Conservation (phyloP, 306 rosid genomes). For the Dalbergia cochinchinensis region DNA sequence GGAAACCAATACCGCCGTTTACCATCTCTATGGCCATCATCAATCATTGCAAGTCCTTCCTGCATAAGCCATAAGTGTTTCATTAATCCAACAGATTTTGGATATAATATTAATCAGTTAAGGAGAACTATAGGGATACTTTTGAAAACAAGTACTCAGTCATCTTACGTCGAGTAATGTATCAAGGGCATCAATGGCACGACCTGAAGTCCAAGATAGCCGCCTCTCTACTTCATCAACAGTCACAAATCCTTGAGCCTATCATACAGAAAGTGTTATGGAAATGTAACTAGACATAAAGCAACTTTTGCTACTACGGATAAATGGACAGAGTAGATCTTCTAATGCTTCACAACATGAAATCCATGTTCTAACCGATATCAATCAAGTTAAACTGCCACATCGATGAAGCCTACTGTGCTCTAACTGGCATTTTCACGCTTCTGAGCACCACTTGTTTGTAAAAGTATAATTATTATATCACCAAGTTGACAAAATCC, state of each 20-base stretch:
- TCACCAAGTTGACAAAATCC: not conserved
- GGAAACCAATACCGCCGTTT: slow-evolving; percentile 92
- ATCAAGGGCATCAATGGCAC: slow-evolving; percentile 90
- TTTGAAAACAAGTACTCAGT: not conserved
- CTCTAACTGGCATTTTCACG: slow-evolving; percentile 14
- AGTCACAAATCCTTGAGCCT: slow-evolving; percentile 94
- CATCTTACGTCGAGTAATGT: slow-evolving; percentile 81
- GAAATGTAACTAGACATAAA: slow-evolving; percentile 26
- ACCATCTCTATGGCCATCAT: slow-evolving; percentile 94
- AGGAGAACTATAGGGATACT: not conserved
- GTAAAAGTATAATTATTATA: not conserved
- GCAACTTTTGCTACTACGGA: slow-evolving; percentile 13
- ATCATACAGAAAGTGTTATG: slow-evolving; percentile 34
- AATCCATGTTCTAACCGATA: slow-evolving; percentile 6
- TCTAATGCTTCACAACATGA: slow-evolving; percentile 14
- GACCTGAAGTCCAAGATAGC: slow-evolving; percentile 89
- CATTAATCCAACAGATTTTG: slow-evolving; percentile 33
- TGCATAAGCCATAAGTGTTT: slow-evolving; percentile 48
- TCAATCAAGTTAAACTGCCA: not conserved
- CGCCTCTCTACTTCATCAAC: slow-evolving; percentile 82
- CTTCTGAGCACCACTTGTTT: slow-evolving; percentile 6
- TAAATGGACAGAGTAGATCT: not conserved
- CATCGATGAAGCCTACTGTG: slow-evolving; percentile 1
- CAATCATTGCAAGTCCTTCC: slow-evolving; percentile 99
- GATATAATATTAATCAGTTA: slow-evolving; percentile 11